A percentile compares a stretch with the other conserved stretches of the same genome.
Conservation (phyloP, 2,329 filamentous ascomycete species). For the Ascochyta koolunga region DNA sequence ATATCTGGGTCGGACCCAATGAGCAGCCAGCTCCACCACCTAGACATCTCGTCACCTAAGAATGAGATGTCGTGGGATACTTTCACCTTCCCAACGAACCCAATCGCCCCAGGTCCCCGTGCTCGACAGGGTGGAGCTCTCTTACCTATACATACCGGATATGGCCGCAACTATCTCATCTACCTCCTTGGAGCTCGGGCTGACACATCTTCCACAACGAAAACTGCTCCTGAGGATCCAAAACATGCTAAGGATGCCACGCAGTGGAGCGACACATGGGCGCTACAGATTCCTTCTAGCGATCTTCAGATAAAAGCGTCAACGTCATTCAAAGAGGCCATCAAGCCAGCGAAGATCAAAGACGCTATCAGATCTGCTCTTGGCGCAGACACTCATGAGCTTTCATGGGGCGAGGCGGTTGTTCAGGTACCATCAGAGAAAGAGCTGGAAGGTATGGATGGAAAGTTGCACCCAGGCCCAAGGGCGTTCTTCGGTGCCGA, state of each 20-base stretch:
- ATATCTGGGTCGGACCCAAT: constrained; percentile 45
- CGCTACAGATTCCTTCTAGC: constrained; percentile 51
- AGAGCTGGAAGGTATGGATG: constrained; percentile 41
- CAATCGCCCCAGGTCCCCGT: constrained; percentile 50
- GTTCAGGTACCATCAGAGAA: constrained; percentile 44
- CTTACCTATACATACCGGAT: constrained; percentile 51
- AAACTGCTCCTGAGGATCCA: constrained; percentile 8
- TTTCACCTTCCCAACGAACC: constrained; percentile 51
- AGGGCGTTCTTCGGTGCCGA: constrained; percentile 52
- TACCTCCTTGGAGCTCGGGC: constrained; percentile 49
- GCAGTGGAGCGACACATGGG: constrained; percentile 53
- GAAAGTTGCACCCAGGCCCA: constrained; percentile 54
- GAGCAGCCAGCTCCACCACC: constrained; percentile 38
- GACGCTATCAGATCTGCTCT: constrained; percentile 50
- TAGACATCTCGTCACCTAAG: constrained; percentile 27
- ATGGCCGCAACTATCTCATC: constrained; percentile 53
- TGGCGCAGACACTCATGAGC: constrained; percentile 49
- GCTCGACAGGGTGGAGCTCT: constrained; percentile 49
- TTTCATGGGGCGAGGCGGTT: constrained; percentile 52
- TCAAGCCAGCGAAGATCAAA: constrained; percentile 54
- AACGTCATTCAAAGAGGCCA: constrained; percentile 32
- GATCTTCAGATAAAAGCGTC: constrained; percentile 32
- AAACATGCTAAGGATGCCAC: constrained; percentile 23
- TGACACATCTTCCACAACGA: constrained; percentile 1
- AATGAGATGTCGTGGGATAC: constrained; percentile 46